These are phyloP conservation scores for Prunus mira DNA, from an alignment of 306 rosid species.

Conservation along the genomic window DNA sequence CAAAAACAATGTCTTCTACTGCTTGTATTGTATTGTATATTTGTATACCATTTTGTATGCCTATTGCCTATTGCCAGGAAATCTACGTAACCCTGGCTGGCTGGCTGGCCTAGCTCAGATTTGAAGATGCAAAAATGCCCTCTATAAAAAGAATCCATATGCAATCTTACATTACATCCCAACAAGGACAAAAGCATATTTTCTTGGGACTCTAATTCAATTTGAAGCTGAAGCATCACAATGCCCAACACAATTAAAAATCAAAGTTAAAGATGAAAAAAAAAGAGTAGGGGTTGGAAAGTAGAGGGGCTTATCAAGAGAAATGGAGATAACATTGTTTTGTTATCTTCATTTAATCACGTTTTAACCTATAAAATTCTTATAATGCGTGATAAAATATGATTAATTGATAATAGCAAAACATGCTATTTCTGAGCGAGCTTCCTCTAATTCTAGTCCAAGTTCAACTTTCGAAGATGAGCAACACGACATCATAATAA, in stretches of 20 bases:
- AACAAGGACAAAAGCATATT: neutral
- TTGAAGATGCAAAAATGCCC: neutral
- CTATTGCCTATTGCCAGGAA: neutral
- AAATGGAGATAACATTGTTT: no score
- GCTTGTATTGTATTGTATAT: neutral
- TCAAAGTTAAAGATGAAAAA: neutral
- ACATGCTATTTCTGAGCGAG: no score
- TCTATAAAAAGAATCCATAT: neutral
- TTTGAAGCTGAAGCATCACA: neutral
- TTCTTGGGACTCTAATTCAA: slow-evolving; percentile 6
- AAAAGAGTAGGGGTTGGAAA: no score
- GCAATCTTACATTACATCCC: neutral
- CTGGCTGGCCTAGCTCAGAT: neutral
- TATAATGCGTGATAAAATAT: no score
- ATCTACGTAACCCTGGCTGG: neutral
- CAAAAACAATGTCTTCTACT: neutral
- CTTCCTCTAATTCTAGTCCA: no score
- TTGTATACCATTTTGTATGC: neutral
- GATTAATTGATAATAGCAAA: no score
- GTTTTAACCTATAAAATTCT: no score
- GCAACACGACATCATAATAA: no score
- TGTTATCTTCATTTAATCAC: no score
- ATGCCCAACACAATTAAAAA: neutral
- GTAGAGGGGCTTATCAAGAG: no score
- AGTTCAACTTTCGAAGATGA: no score